Evolutionary conservation across 176 grass and related monocot genomes (phyloP).

Genomic region (Chrysopogon serrulatus): DNA sequence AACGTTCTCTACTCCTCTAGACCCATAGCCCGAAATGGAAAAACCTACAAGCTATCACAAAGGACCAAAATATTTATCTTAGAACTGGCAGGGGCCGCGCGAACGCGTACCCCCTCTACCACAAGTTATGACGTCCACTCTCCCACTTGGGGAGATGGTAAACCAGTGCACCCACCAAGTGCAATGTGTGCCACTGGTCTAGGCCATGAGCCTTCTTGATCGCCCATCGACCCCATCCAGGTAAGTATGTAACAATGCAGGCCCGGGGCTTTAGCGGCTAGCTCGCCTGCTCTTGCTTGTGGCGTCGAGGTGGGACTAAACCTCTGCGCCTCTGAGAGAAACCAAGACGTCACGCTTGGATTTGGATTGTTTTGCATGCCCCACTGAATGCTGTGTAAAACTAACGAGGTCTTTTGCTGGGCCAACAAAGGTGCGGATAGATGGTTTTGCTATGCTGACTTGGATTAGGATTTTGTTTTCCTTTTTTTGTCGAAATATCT

Average conservation of each 20-base stretch:
- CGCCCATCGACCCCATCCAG: constrained; percentile 23
- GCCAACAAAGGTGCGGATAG: neutral
- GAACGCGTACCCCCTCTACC: constrained; percentile 36
- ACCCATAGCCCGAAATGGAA: no score
- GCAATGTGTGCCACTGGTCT: constrained; percentile 32
- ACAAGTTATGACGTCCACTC: constrained; percentile 62
- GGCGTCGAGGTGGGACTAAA: neutral
- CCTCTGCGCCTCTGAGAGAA: neutral
- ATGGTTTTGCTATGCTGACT: neutral
- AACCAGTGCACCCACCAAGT: constrained; percentile 20
- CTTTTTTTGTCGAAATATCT: no score
- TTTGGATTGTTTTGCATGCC: neutral
- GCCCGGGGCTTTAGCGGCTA: no score
- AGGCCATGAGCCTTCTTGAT: constrained; percentile 21
- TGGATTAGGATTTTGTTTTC: neutral
- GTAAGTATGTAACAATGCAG: neutral
- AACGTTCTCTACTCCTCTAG: no score
- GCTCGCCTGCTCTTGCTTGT: neutral
- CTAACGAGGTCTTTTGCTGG: neutral
- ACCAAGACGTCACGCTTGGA: neutral
- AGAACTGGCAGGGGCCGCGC: constrained; percentile 35
- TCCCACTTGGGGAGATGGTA: constrained; percentile 47
- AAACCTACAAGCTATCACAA: no score
- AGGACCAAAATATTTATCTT: neutral
- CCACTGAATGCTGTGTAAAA: neutral